These are phyloP conservation scores for Cyclanthera cordifolia DNA, from an alignment of 306 rosid species.

Conservation along the genomic window DNA sequence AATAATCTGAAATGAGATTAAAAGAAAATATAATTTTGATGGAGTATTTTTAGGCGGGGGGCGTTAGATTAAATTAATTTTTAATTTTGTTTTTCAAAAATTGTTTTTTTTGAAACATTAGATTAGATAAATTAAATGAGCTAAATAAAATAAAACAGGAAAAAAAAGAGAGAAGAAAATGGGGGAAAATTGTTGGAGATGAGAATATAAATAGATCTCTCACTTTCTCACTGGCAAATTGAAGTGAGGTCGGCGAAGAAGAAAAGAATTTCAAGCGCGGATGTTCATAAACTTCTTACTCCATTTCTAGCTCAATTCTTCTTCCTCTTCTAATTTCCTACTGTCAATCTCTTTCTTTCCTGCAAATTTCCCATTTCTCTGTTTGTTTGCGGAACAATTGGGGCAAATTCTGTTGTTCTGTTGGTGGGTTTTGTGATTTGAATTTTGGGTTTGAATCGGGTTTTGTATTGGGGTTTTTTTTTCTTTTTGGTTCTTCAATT, in stretches of 20 bases:
- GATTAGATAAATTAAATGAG: neutral
- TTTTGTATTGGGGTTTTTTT: neutral
- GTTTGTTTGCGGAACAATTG: neutral
- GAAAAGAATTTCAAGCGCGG: constrained; percentile 18
- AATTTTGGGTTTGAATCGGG: neutral
- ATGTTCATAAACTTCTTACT: constrained; percentile 5
- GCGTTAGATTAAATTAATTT: neutral
- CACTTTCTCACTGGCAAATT: constrained; percentile 17
- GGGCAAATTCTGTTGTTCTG: neutral
- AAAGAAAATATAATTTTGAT: neutral
- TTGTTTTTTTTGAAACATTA: no score
- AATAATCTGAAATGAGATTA: neutral
- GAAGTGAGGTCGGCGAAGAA: constrained; percentile 45
- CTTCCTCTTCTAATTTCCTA: neutral
- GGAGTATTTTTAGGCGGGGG: neutral
- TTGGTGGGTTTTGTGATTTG: neutral
- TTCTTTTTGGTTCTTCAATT: neutral
- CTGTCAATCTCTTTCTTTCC: neutral
- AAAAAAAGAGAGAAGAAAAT: neutral
- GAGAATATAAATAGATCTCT: neutral
- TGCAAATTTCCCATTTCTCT: neutral
- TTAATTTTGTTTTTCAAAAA: no score
- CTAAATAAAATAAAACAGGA: neutral
- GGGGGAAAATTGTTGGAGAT: neutral
- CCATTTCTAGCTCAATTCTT: neutral